These are phyloP conservation scores for Sarcodon aspratus DNA, from an alignment of 768 basidiomycete genomes.

Conservation along the genomic window DNA sequence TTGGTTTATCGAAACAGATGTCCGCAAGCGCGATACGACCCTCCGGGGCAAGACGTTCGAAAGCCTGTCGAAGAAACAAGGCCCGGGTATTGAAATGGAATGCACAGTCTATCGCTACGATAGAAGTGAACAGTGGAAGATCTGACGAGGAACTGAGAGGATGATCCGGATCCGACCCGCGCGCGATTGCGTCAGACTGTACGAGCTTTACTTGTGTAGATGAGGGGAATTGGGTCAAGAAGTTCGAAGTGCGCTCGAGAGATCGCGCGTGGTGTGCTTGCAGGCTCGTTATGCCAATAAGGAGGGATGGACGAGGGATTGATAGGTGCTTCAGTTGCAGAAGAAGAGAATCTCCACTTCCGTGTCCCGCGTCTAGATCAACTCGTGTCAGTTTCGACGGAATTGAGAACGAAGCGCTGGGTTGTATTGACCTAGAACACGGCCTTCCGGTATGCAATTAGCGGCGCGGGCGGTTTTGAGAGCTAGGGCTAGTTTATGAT, in stretches of 20 bases:
- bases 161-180: conserved; percentile 18
- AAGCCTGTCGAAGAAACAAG: conserved; percentile 39
- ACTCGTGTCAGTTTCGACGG: neutral
- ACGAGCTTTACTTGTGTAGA: conserved; percentile 26
- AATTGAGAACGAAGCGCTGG: neutral
- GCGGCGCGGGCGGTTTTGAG: conserved; percentile 35
- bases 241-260: conserved; percentile 17
- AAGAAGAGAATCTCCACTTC: conserved; percentile 55
- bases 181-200: conserved; percentile 40
- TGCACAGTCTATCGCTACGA: conserved; percentile 58
- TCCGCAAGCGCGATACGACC: conserved; percentile 52
- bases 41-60: conserved; percentile 31
- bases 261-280: conserved; percentile 35
- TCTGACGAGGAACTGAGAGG: conserved; percentile 30
- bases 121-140: conserved; percentile 26
- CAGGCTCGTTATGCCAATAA: conserved; percentile 52
- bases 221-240: conserved; percentile 1
- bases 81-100: conserved; percentile 52
- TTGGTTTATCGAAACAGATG: conserved; percentile 34
- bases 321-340: conserved; percentile 35
- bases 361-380: conserved; percentile 50
- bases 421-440: conserved; percentile 37
- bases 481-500: conserved; percentile 34
- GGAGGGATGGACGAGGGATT: conserved; percentile 31
- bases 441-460: conserved; percentile 25